Evolutionary conservation across 352 stramenopile species (phyloP).

Genomic region (Phytophthora aleatoria): DNA sequence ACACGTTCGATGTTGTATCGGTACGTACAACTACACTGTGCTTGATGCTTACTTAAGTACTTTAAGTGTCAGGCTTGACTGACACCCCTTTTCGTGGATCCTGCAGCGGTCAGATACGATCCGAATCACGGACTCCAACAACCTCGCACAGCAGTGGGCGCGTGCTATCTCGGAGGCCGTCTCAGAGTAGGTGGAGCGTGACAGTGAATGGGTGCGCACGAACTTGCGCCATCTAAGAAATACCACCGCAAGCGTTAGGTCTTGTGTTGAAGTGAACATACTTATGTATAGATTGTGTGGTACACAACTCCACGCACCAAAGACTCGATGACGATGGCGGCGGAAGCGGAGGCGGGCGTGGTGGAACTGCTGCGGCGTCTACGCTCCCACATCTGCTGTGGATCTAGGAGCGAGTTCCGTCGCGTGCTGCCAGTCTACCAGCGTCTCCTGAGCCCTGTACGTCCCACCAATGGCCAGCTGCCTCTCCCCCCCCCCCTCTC

Average conservation of each 20-base stretch:
- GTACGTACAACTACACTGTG: constrained; percentile 38
- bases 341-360: constrained; percentile 29
- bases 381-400: constrained; percentile 28
- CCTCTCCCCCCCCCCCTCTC: not conserved
- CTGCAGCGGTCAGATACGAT: constrained; percentile 61
- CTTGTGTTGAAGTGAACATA: constrained; percentile 16
- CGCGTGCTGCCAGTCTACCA: constrained; percentile 46
- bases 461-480: constrained; percentile 2
- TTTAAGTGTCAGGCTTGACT: not conserved
- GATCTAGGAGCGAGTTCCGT: constrained; percentile 34
- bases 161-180: constrained; percentile 46
- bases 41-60: not conserved
- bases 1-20: constrained; percentile 81
- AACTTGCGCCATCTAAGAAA: not conserved
- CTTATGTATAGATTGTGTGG: constrained; percentile 13
- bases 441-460: constrained; percentile 56
- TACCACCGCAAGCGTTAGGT: constrained; percentile 3
- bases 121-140: constrained; percentile 61
- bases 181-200: constrained; percentile 30
- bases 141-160: constrained; percentile 67
- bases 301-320: not conserved
- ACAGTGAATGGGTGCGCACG: not conserved
- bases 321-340: not conserved
- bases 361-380: constrained; percentile 51
- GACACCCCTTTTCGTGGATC: constrained; percentile 6